Base-by-base conservation (phyloP, 176 grass and related monocot genomes). In the Coix lacrymajobi region DNA sequence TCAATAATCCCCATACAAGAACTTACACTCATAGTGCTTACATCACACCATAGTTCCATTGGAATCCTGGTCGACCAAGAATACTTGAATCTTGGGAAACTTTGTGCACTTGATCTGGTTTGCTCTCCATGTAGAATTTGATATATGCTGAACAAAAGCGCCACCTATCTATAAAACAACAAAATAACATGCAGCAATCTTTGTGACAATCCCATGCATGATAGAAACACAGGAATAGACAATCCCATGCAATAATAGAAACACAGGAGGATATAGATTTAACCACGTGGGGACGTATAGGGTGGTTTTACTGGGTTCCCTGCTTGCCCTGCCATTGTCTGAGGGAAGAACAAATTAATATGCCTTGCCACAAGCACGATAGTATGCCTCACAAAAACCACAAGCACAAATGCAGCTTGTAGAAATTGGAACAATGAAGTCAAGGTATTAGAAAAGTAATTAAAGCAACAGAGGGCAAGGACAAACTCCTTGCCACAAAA, bases 111-210 rank as follows among this genome's bases (percentile, higher is more conserved):
- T 93, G 83, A 58, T 96, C 91, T 25, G 96, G 96, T 69, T 69
- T 88, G 82, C 41, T 77, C n/a, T n/a, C n/a, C 85, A 0, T 92
- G 91, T 43, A 98, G 87, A 77, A 96, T 92, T 15, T 77, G 84
- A 74, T 93, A 72, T 98, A 98, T 96, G 96, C 67, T 87, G 85
- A 77, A 98, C 89, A 88, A 98, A 98, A 65, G 89, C 93, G 56
- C 79, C 76, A 12, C 91, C 75, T 83, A 98, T 87, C 96, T 98
- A 78, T n/a, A 83, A 30, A 58, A 74, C 11, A 66, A 48, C 1
- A 78, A 71, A 60, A n/a, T 9, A 25, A n/a, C 11, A 77, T 51
- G 15, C 49, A 78, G 52, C 11, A 83, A 83, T 33, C 40, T 9
- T 12, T 19, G 49, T 29, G 67, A 2, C 24, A 8, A 19, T 49